These are phyloP conservation scores for Tilletia indica DNA, from an alignment of 1,284 basidiomycete genomes.

Conservation along the genomic window DNA sequence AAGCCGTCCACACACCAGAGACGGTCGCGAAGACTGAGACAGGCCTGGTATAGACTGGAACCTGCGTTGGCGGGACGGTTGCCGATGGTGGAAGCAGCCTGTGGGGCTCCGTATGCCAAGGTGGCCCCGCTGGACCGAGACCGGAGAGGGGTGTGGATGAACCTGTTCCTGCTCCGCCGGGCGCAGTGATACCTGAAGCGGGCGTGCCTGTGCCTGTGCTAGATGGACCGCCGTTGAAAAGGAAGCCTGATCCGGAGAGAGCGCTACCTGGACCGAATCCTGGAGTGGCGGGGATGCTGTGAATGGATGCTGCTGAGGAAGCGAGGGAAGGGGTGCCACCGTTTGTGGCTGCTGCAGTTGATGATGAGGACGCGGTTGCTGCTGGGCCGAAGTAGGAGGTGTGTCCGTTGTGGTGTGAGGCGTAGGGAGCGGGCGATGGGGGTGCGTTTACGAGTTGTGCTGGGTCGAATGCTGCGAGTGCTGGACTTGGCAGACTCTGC, in stretches of 20 bases:
- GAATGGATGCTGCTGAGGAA: not conserved
- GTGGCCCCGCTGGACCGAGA: slow-evolving; percentile 6
- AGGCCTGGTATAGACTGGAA: slow-evolving; percentile 57
- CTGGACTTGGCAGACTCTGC: not conserved
- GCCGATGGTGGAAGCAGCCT: slow-evolving; percentile 16
- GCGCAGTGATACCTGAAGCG: not conserved
- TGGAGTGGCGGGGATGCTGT: not conserved
- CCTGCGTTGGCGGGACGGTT: slow-evolving; percentile 34
- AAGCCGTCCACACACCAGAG: slow-evolving; percentile 58
- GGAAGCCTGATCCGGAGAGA: too few species aligned
- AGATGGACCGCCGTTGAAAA: not conserved
- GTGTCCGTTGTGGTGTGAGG: not conserved
- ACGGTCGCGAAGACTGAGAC: slow-evolving; percentile 54
- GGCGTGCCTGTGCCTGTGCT: not conserved
- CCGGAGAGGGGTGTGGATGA: not conserved
- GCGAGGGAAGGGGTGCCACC: too few species aligned
- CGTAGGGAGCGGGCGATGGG: slow-evolving; percentile 6
- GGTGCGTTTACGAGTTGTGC: slow-evolving; percentile 3
- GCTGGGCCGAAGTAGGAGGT: slow-evolving; percentile 10
- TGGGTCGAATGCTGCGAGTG: slow-evolving; percentile 1
- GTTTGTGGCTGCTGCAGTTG: not conserved
- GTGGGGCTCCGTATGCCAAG: not conserved
- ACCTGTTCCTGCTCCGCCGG: not conserved
- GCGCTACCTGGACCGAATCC: too few species aligned
- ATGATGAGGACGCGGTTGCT: not conserved